A percentile compares a stretch with the other conserved stretches of the same genome.
These are phyloP conservation scores for Trichoderma sp. DNA, from an alignment of 2,329 filamentous ascomycete genomes.

Conservation along the genomic window DNA sequence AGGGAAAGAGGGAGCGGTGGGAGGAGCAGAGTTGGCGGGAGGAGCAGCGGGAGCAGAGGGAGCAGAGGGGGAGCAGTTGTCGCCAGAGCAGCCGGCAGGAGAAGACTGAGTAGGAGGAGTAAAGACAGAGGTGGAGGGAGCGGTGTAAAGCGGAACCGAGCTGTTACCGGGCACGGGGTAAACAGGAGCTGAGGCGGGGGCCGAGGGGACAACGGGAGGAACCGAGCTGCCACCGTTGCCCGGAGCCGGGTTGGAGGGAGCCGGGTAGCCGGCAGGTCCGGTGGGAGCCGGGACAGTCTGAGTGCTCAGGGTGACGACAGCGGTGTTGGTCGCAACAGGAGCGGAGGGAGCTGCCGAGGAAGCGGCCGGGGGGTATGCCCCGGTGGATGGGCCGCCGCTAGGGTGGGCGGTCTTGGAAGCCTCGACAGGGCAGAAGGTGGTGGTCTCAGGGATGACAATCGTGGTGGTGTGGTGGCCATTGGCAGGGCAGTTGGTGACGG, in stretches of 20 bases:
- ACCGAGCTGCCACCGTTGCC: not conserved
- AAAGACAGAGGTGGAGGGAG: not conserved
- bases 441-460: slow-evolving; percentile 39
- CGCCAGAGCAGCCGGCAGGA: not conserved
- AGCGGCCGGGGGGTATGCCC: not conserved
- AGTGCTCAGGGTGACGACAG: slow-evolving; percentile 10
- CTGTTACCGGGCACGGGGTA: slow-evolving; percentile 14
- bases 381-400: not conserved
- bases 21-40: slow-evolving; percentile 5
- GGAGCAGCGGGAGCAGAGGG: slow-evolving; percentile 18
- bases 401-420: slow-evolving; percentile 24
- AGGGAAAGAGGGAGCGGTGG: slow-evolving; percentile 17
- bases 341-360: slow-evolving; percentile 1
- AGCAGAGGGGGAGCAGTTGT: not conserved
- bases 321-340: slow-evolving; percentile 1
- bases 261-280: slow-evolving; percentile 1
- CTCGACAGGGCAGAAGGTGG: slow-evolving; percentile 45
- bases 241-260: slow-evolving; percentile 18
- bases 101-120: not conserved
- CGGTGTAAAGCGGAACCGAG: not conserved
- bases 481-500: slow-evolving; percentile 39
- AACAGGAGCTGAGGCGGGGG: slow-evolving; percentile 7
- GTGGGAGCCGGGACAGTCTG: slow-evolving; percentile 12
- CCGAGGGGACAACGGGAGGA: not conserved
- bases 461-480: slow-evolving; percentile 35